Base-by-base conservation (phyloP, 805 yeast species). In the Candida andamanensis region DNA sequence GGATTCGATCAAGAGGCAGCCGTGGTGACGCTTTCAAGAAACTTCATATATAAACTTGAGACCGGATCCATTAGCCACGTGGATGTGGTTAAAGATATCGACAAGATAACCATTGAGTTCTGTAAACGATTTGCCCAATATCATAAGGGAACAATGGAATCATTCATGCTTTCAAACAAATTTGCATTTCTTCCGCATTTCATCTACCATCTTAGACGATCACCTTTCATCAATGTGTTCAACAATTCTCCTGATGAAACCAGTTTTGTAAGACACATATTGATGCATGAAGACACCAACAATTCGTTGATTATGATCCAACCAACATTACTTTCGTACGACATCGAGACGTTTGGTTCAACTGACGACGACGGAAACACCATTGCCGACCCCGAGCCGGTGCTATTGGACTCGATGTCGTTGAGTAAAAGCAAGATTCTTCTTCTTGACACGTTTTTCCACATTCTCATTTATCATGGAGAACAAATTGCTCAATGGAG, bases 1-100 rank as follows among this genome's bases (percentile, higher is more conserved):
- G 81, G 92, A n/a, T 92, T 92, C 57, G 99, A 92, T 62, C 97
- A 92, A 68, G 97, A 92, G 60, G 95, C 97, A 9, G 96, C 98
- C 3, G 95, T 96, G 11, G 97, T 89, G 1, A 65, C 89, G 37
- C 81, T 90, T 80, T 82, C 97, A 2, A 73, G 97, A 54, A 49
- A 90, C 33, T 89, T 95, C 7, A 86, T 90, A 21, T 79, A 74
- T 68, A 85, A 85, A 56, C 74, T 82, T 19, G 70, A 65, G 45
- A 67, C 60, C 37, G 95, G 86, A 47, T 32, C 36, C 21, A 25
- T 38, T 74, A 94, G 85, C 46, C 90, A 90, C 26, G 86, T 89
- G 7, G 97, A 90, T 53, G 81, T 90, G 16, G 71, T 87, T 49
- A 72, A 95, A 56, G 87, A 96, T 95, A 78, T 86, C 39, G 98